Evolutionary conservation across 192 early-diverging fungal species (phyloP).

Genomic region (Coemansia sp.): DNA sequence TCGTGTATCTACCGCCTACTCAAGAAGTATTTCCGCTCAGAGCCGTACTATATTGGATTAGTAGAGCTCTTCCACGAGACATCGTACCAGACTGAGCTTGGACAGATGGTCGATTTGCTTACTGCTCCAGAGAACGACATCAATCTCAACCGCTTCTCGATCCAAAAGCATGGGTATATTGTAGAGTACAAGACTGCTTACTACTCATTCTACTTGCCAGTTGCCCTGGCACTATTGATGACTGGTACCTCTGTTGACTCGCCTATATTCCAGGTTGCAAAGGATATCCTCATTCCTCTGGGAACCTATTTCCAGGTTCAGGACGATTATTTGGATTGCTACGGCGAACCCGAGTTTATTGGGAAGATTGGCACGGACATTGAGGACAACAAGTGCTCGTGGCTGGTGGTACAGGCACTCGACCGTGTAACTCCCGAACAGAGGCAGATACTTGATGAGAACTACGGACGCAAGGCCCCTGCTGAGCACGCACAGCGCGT

Average conservation of each 20-base stretch:
- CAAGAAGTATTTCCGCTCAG: constrained; percentile 88
- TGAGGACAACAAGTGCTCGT: constrained; percentile 99
- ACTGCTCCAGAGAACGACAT: constrained; percentile 97
- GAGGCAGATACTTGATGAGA: constrained; percentile 79
- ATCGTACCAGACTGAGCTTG: constrained; percentile 95
- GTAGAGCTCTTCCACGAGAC: constrained; percentile 94
- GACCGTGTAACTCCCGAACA: constrained; percentile 75
- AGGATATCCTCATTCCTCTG: constrained; percentile 85
- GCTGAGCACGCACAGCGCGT: constrained; percentile 70
- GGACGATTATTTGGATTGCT: constrained; percentile 99
- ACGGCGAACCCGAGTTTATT: constrained; percentile 82
- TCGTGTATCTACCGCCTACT: constrained; percentile 88
- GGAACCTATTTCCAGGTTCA: constrained; percentile 99
- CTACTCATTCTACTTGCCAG: constrained; percentile 99
- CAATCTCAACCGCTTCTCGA: constrained; percentile 87
- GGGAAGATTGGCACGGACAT: constrained; percentile 99
- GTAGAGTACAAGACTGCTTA: constrained; percentile 98
- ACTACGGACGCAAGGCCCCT: constrained; percentile 88
- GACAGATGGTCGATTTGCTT: constrained; percentile 95
- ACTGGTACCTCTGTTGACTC: constrained; percentile 75
- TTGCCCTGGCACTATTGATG: constrained; percentile 91
- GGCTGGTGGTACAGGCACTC: constrained; percentile 95
- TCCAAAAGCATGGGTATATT: constrained; percentile 92
- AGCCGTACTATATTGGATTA: constrained; percentile 86
- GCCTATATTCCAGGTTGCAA: constrained; percentile 76